Conservation (phyloP, 2,329 filamentous ascomycete genomes). For the Simplicillium aogashimaense region DNA sequence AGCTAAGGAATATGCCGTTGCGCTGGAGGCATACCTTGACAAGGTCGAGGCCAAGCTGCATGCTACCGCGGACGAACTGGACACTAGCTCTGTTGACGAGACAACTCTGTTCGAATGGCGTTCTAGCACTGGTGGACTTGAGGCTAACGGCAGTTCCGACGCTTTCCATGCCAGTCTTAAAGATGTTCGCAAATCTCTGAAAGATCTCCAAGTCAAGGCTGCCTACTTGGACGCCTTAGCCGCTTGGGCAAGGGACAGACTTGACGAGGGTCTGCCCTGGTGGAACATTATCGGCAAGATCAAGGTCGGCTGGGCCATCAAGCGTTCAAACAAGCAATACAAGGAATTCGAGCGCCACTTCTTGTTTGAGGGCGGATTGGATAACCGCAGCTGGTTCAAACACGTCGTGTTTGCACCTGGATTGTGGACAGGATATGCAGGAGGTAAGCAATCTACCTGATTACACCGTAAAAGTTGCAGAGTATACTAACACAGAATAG, state of each 20-base stretch:
- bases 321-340: conserved; percentile 66
- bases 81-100: conserved; percentile 15
- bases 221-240: conserved; percentile 34
- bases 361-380: conserved; percentile 64
- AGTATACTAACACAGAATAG: conserved; percentile 18
- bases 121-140: conserved; percentile 12
- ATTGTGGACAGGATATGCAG: conserved; percentile 83
- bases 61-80: conserved; percentile 10
- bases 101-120: conserved; percentile 16
- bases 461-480: not conserved
- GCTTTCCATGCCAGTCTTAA: conserved; percentile 29
- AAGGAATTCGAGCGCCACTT: conserved; percentile 78
- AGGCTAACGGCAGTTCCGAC: conserved; percentile 22
- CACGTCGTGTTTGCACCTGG: conserved; percentile 90
- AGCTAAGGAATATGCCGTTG: conserved; percentile 53
- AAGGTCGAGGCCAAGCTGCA: conserved; percentile 39
- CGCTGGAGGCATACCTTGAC: conserved; percentile 41
- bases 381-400: conserved; percentile 81
- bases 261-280: conserved; percentile 56
- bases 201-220: conserved; percentile 27
- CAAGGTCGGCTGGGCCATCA: conserved; percentile 52
- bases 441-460: conserved; percentile 47
- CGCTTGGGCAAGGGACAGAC: conserved; percentile 29
- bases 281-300: conserved; percentile 66
- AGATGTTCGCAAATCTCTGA: conserved; percentile 26